phyloP scores from a whole-genome alignment of 495 filamentous ascomycete genomes.

The Evernia prunastri region DNA sequence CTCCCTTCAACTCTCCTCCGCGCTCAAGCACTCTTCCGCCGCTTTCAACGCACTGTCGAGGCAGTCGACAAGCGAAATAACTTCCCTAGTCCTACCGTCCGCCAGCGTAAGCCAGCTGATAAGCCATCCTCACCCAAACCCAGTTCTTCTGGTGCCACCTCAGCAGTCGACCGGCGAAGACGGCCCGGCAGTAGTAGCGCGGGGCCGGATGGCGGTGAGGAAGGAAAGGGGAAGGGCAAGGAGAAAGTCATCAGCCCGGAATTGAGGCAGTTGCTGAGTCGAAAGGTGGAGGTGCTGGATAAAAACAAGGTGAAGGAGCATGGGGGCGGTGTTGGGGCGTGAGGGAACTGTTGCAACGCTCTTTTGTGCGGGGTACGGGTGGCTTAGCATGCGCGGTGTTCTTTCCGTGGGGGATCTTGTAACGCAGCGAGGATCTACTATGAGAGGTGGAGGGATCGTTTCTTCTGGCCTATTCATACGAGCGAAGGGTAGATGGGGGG shows the following conservation, averaged over 20 bases:
- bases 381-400: not conserved
- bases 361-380: too few relatives aligned
- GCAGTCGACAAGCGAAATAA: conserved; percentile 79
- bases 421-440: not conserved
- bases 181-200: conserved; percentile 1
- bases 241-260: conserved; percentile 74
- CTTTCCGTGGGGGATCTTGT: not conserved
- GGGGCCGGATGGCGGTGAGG: not conserved
- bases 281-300: conserved; percentile 59
- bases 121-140: conserved; percentile 25
- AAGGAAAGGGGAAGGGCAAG: conserved; percentile 28
- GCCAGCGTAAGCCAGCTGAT: conserved; percentile 43
- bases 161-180: conserved; percentile 15
- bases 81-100: conserved; percentile 60
- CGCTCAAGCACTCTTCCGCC: conserved; percentile 79
- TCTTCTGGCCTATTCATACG: too few relatives aligned
- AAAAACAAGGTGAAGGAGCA: conserved; percentile 45
- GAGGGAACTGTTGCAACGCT: not conserved
- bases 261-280: conserved; percentile 65
- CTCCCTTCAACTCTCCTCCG: conserved; percentile 74
- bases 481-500: too few relatives aligned
- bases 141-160: conserved; percentile 24
- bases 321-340: conserved; percentile 33
- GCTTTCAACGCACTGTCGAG: conserved; percentile 81
- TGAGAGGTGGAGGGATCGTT: too few relatives aligned